Evolutionary conservation across 306 rosid species (phyloP).

Genomic region (Castanospermum australe): DNA sequence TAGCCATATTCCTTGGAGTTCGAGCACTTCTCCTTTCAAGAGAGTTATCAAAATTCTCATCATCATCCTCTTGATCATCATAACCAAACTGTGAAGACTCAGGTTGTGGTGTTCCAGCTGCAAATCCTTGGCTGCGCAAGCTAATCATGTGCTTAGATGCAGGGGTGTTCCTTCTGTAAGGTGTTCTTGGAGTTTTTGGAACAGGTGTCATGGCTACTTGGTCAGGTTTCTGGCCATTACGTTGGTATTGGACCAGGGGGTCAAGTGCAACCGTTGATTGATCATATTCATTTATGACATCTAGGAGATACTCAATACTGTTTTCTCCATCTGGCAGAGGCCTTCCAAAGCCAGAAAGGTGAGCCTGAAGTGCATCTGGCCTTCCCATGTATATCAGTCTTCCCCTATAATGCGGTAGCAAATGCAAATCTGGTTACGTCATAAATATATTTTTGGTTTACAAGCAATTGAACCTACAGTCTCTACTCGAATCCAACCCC

Average conservation of each 20-base stretch:
- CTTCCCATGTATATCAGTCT: conserved; percentile 75
- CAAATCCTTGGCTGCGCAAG: conserved; percentile 57
- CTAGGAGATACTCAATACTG: conserved; percentile 75
- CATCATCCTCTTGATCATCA: conserved; percentile 33
- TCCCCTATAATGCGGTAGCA: conserved; percentile 52
- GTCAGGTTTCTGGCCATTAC: conserved; percentile 69
- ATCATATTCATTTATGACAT: conserved; percentile 80
- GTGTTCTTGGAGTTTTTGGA: conserved; percentile 45
- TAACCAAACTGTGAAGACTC: conserved; percentile 41
- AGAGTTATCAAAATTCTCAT: conserved; percentile 64
- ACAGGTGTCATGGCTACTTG: conserved; percentile 53
- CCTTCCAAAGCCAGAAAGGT: conserved; percentile 80
- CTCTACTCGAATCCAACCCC: not conserved
- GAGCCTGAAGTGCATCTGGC: conserved; percentile 51
- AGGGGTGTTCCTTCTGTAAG: conserved; percentile 39
- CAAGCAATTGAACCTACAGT: not conserved
- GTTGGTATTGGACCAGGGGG: conserved; percentile 66
- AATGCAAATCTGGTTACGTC: conserved; percentile 7
- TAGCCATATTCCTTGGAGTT: conserved; percentile 46
- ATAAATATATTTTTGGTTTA: not conserved
- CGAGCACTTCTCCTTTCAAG: conserved; percentile 59
- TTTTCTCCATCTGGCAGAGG: conserved; percentile 82
- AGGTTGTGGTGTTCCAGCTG: conserved; percentile 45
- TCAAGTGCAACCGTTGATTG: conserved; percentile 81
- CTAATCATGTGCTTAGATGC: conserved; percentile 55